phyloP scores from a whole-genome alignment of 108 stramenopile genomes.

The Cyclotella distinguenda region DNA sequence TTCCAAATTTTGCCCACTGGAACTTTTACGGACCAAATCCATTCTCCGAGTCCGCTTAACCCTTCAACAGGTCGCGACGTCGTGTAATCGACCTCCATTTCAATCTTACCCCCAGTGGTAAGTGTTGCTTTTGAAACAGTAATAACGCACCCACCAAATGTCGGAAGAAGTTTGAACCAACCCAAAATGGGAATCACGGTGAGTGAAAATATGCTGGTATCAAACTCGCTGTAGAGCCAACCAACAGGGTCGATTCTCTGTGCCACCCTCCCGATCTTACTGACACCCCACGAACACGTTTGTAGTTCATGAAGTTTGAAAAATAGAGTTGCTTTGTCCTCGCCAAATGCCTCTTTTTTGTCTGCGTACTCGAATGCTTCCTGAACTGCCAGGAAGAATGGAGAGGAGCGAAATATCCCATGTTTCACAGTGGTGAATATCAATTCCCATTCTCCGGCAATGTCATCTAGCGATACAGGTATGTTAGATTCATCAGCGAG shows the following conservation, averaged over 20 bases:
- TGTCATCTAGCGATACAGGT: conserved; percentile 53
- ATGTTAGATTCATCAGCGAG: conserved; percentile 49
- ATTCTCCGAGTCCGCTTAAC: conserved; percentile 73
- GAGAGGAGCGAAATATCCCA: conserved; percentile 81
- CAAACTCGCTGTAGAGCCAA: conserved; percentile 79
- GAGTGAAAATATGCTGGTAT: conserved; percentile 76
- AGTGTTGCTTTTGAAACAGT: conserved; percentile 68
- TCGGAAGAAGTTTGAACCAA: conserved; percentile 91
- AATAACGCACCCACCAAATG: conserved; percentile 92
- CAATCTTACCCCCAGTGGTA: conserved; percentile 54
- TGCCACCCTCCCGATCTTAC: conserved; percentile 87
- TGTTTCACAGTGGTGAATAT: conserved; percentile 83
- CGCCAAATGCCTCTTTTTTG: conserved; percentile 60
- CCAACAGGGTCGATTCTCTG: conserved; percentile 69
- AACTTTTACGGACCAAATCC: conserved; percentile 83
- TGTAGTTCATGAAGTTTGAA: conserved; percentile 94
- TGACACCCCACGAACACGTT: conserved; percentile 89
- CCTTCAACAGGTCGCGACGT: conserved; percentile 77
- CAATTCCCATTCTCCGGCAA: conserved; percentile 87
- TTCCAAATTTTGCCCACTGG: conserved; percentile 86
- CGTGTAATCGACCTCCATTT: conserved; percentile 86
- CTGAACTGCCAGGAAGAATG: conserved; percentile 88
- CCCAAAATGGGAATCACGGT: conserved; percentile 91
- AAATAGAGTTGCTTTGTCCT: conserved; percentile 87
- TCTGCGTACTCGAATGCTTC: conserved; percentile 82